Base-by-base conservation (phyloP, 768 basidiomycete species). In the Solioccasus polychromus region DNA sequence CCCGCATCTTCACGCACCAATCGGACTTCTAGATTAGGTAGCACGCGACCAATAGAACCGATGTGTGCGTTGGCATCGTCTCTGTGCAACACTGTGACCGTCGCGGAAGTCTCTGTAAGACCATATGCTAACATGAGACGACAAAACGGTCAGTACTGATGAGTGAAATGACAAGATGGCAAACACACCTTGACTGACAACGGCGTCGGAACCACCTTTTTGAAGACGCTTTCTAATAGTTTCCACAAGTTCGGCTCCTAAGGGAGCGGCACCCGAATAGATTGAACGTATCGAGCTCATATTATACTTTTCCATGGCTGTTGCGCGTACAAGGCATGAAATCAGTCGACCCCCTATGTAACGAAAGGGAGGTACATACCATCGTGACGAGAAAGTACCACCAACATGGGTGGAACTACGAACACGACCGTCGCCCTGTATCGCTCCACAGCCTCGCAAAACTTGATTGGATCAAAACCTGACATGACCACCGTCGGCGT, bases 361-460 rank as follows among this genome's bases (percentile, higher is more conserved):
- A 32, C 4, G 42, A 20, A 4, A 19, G 17, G 24, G 15, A 29
- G n/a, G 20, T 42, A 62, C 79, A 25, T 66, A 79, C 80, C 82
- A 10, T 81, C 78, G 53, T 88, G 83, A 48, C 84, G 78, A 3
- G 82, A 69, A 32, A 96, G 71, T 1, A 80, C 75, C 12, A 95
- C 81, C 11, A 92, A 67, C n/a, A 96, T 81, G 0, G 93, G 92
- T 1, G 92, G 92, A 1, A 90, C 90, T 38, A 90, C 69, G 1
- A 85, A 66, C 0, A 77, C 48, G 1, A 69, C 47, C 0, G 84
- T 83, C 22, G 82, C 75, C 40, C 70, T 77, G 70, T 88, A 88
- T 40, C 71, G 74, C 51, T 83, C 73, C 37, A 95, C 77, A 39
- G 77, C 70, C 10, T 72, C 68, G 50, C 88, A 85, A 56, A 88